These are phyloP conservation scores for Debaryomyces singareniensis DNA, from an alignment of 1,139 yeast species.

Conservation along the genomic window DNA sequence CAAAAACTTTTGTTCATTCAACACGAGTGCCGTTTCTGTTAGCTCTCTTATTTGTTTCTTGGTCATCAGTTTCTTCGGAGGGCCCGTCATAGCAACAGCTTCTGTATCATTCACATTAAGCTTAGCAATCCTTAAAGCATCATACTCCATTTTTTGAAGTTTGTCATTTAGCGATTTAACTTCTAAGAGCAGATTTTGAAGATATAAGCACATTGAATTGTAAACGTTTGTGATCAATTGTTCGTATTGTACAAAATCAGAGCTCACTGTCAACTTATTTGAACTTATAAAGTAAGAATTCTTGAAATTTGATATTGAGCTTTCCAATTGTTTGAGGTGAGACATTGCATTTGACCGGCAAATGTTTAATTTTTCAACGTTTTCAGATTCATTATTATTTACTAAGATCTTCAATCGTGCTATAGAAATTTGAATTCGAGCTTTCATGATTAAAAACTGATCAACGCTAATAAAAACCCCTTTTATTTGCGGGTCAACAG, in stretches of 20 bases:
- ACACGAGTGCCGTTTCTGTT: slow-evolving; percentile 76
- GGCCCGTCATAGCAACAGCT: not conserved
- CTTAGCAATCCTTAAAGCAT: slow-evolving; percentile 5
- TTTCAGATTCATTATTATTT: slow-evolving; percentile 6
- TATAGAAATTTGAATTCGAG: not conserved
- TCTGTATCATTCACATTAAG: not conserved
- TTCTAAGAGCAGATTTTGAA: slow-evolving; percentile 27
- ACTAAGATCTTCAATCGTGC: slow-evolving; percentile 8
- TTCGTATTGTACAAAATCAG: slow-evolving; percentile 9
- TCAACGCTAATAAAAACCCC: not conserved
- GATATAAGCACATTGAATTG: slow-evolving; percentile 25
- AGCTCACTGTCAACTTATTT: slow-evolving; percentile 13
- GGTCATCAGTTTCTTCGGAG: slow-evolving; percentile 23
- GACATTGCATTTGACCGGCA: slow-evolving; percentile 21
- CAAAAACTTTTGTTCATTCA: slow-evolving; percentile 75
- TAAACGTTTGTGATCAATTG: slow-evolving; percentile 27
- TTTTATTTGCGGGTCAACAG: not conserved
- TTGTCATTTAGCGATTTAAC: slow-evolving; percentile 23
- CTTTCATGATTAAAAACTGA: not conserved
- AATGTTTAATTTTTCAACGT: slow-evolving; percentile 13
- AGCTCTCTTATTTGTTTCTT: slow-evolving; percentile 50
- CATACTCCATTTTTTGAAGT: slow-evolving; percentile 19
- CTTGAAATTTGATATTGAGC: slow-evolving; percentile 19
- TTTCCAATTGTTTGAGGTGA: slow-evolving; percentile 31
- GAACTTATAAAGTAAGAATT: slow-evolving; percentile 14